These are phyloP conservation scores for Borovskyia barvae DNA, from an alignment of 208 protist species.

Conservation along the genomic window DNA sequence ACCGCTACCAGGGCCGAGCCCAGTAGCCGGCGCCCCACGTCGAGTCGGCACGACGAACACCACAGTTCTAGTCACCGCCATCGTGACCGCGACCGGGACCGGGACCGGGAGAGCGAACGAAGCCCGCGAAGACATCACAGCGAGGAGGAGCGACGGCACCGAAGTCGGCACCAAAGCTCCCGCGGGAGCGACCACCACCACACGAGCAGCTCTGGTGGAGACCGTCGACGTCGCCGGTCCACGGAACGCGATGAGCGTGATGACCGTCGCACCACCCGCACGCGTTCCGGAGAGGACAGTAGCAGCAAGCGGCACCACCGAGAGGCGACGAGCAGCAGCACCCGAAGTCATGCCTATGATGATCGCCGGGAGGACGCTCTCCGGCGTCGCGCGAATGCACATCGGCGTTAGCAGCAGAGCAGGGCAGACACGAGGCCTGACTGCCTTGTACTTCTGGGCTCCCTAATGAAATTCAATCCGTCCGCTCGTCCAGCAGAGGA, in stretches of 20 bases:
- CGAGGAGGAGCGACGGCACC: constrained; percentile 1
- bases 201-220: constrained; percentile 1
- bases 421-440: too few relatives aligned
- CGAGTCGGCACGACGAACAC: constrained; percentile 7
- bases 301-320: constrained; percentile 10
- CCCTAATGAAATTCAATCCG: too few relatives aligned
- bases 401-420: constrained; percentile 12
- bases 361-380: constrained; percentile 58
- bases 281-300: constrained; percentile 10
- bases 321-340: neutral
- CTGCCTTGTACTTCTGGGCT: too few relatives aligned
- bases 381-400: constrained; percentile 20
- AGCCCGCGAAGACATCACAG: constrained; percentile 10
- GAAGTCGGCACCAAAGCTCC: constrained; percentile 3
- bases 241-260: constrained; percentile 10
- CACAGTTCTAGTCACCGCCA: constrained; percentile 19
- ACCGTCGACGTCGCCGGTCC: constrained; percentile 12
- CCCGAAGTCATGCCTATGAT: constrained; percentile 31
- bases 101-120: constrained; percentile 11
- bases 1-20: constrained; percentile 1
- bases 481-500: too few relatives aligned
- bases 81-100: constrained; percentile 21
- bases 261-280: neutral
- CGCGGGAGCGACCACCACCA: neutral
- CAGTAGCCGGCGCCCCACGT: constrained; percentile 9